These are phyloP conservation scores for Macrolepiota fuliginosa DNA, from an alignment of 768 basidiomycete species.

Conservation along the genomic window DNA sequence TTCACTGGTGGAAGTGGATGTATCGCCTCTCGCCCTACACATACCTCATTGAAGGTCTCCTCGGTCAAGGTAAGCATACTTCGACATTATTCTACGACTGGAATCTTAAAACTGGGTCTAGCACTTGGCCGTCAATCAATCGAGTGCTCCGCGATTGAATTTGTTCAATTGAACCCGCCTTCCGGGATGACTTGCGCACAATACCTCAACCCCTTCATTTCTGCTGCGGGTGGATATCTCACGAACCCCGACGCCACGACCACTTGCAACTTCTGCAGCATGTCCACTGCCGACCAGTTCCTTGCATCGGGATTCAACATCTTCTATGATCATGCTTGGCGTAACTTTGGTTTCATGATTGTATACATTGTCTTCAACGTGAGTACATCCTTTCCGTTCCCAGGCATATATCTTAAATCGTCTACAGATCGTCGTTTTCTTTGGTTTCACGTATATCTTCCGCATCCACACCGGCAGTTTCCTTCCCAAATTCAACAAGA, in stretches of 20 bases:
- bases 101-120: slow-evolving; percentile 14
- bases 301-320: slow-evolving; percentile 52
- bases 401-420: background rate
- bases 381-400: slow-evolving; percentile 18
- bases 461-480: slow-evolving; percentile 38
- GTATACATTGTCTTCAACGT: slow-evolving; percentile 51
- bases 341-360: slow-evolving; percentile 51
- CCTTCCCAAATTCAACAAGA: slow-evolving; percentile 24
- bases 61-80: slow-evolving; percentile 44
- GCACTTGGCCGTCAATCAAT: slow-evolving; percentile 42
- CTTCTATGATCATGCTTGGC: slow-evolving; percentile 50
- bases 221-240: slow-evolving; percentile 52
- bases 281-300: slow-evolving; percentile 58
- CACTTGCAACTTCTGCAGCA: slow-evolving; percentile 60
- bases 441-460: slow-evolving; percentile 49
- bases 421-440: slow-evolving; percentile 36
- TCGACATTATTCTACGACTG: slow-evolving; percentile 33
- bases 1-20: slow-evolving; percentile 62
- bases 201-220: slow-evolving; percentile 52
- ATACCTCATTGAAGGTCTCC: slow-evolving; percentile 48
- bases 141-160: slow-evolving; percentile 51
- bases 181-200: slow-evolving; percentile 47
- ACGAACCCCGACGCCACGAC: slow-evolving; percentile 48
- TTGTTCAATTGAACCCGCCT: slow-evolving; percentile 51
- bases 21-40: slow-evolving; percentile 48